Base-by-base conservation (phyloP, 352 stramenopile species). In the Phytopythium chamaehyphon region DNA sequence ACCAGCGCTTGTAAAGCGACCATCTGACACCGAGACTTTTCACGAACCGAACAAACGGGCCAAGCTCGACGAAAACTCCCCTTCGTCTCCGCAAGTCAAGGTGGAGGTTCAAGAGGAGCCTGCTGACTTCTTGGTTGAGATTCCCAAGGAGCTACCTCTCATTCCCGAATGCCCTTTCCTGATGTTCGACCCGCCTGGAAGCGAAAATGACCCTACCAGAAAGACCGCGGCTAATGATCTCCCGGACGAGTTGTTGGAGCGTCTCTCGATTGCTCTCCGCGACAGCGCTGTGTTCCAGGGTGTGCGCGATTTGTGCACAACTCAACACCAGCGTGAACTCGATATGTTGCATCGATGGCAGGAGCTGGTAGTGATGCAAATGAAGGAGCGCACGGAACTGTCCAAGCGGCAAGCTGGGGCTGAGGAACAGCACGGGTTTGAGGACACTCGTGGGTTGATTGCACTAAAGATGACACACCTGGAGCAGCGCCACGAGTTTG, bases 271-370 rank as follows among this genome's bases (percentile, higher is more conserved):
- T 15, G 75, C 80, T 21, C 54, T 90, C 10, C 61, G 73, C 3
- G 74, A 87, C 39, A 87, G 62, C 48, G 73, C 73, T 11, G 77
- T 91, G 3, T 91, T 91, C 40, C 57, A 85, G 53, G 72, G 73
- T 15, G 81, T 91, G 1, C 64, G 65, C n/a, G 72, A 83, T 47
- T 51, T 91, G 45, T 58, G 63, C 7, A 69, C 76, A 18, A 76
- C 81, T 26, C 81, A 91, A 38, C 76, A 76, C 7, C 63, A 66
- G 28, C 76, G 75, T 14, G 81, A 91, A 38, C 74, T 73, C 0
- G 81, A 88, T 47, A 87, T 78, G 65, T 46, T 91, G 16, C 83
- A 87, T 33, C 81, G 81, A 16, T 91, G 81, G 81, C 81, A 91
- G 55, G 81, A 91, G 24, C 65, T 91, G 23, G 68, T 91, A 18